Evolutionary conservation across 305 asterid genomes (phyloP).

Genomic region (Solanum hybrid): DNA sequence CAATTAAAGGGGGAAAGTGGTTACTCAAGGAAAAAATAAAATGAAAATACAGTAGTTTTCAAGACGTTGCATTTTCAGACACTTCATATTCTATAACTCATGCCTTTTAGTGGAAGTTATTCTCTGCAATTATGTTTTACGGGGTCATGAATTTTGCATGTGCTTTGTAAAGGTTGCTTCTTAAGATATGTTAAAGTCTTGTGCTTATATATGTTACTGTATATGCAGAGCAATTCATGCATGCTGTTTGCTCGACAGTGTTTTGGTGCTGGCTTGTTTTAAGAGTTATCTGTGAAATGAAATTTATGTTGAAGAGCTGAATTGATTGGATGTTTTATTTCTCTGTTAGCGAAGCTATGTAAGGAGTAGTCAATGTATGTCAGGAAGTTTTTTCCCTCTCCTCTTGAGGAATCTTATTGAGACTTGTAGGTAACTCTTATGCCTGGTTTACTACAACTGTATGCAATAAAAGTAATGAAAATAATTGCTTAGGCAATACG

Average conservation of each 20-base stretch:
- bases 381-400: not conserved
- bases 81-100: not conserved
- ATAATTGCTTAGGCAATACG: not conserved
- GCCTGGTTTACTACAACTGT: not conserved
- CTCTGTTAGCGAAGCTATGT: not conserved
- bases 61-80: not conserved
- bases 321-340: not conserved
- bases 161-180: not conserved
- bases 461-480: not conserved
- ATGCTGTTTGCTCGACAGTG: not conserved
- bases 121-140: not conserved
- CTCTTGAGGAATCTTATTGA: not conserved
- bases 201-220: not conserved
- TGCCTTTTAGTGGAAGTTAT: not conserved
- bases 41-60: not conserved
- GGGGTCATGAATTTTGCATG: not conserved
- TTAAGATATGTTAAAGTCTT: not conserved
- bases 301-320: not conserved
- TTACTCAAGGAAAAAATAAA: not conserved
- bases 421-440: not conserved
- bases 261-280: not conserved
- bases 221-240: not conserved
- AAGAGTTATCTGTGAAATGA: not conserved
- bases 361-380: not conserved
- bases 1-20: not conserved